Percentiles rank a stretch among this genome's conserved stretches.
phyloP scores from a whole-genome alignment of 2,329 filamentous ascomycete species.

The Parastagonospora nodorum region DNA sequence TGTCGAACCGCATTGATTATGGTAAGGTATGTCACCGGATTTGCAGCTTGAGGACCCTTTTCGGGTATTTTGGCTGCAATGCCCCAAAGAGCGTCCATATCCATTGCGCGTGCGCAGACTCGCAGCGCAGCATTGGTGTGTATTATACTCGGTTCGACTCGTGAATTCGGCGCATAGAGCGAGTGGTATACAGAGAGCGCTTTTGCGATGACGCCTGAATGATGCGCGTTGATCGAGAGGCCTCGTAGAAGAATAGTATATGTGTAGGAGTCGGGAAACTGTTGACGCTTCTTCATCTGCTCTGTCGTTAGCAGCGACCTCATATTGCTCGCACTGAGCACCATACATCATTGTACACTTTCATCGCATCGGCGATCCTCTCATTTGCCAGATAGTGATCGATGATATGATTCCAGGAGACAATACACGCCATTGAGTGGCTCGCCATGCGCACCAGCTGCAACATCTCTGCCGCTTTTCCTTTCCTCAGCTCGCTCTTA shows the following conservation, averaged over 20 bases:
- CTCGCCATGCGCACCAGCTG: constrained; percentile 72
- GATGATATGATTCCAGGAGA: constrained; percentile 89
- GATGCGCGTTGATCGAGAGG: constrained; percentile 65
- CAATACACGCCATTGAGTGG: constrained; percentile 65
- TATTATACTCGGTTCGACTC: constrained; percentile 73
- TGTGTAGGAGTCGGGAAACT: constrained; percentile 79
- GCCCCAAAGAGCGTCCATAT: constrained; percentile 81
- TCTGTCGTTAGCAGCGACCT: constrained; percentile 14
- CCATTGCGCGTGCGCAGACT: constrained; percentile 73
- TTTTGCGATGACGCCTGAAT: constrained; percentile 65
- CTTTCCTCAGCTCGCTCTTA: constrained; percentile 61
- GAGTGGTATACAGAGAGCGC: constrained; percentile 78
- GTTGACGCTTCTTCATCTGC: constrained; percentile 89
- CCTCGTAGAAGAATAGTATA: constrained; percentile 84
- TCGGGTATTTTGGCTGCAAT: constrained; percentile 75
- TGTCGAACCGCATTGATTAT: constrained; percentile 75
- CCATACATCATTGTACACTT: constrained; percentile 83
- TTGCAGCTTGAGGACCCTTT: constrained; percentile 64
- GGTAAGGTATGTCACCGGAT: constrained; percentile 77
- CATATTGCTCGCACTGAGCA: neutral
- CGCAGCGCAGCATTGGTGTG: constrained; percentile 89
- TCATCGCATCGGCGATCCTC: constrained; percentile 68
- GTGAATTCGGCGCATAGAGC: constrained; percentile 67
- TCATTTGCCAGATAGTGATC: constrained; percentile 68
- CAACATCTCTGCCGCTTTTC: constrained; percentile 69